These are phyloP conservation scores for Bipolaris gigantea DNA, from an alignment of 2,329 filamentous ascomycete species.

Conservation along the genomic window DNA sequence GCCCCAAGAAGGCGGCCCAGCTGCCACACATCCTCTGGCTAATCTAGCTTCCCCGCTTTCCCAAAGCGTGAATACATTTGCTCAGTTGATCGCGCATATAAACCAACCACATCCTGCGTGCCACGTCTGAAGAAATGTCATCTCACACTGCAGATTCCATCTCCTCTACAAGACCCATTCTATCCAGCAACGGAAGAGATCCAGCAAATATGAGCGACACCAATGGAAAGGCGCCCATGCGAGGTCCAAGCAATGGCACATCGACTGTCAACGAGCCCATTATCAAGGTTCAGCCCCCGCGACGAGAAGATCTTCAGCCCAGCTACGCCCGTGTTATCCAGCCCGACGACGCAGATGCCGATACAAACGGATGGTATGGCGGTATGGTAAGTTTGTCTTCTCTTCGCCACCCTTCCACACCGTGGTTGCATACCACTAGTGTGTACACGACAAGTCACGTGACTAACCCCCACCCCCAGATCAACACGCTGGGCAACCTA, in stretches of 20 bases:
- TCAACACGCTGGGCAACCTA: constrained; percentile 72
- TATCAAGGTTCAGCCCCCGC: constrained; percentile 73
- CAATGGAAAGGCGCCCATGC: constrained; percentile 45
- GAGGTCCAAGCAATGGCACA: constrained; percentile 14
- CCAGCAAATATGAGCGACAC: constrained; percentile 33
- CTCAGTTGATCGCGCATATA: constrained; percentile 19
- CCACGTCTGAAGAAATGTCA: neutral
- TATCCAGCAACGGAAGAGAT: constrained; percentile 15
- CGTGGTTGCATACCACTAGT: neutral
- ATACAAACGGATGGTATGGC: constrained; percentile 85
- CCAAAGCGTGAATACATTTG: constrained; percentile 7
- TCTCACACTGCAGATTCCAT: constrained; percentile 25
- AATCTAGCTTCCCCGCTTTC: constrained; percentile 28
- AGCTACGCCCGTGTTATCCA: constrained; percentile 72
- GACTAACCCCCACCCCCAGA: constrained; percentile 39
- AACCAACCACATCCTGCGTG: constrained; percentile 11
- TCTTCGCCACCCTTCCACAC: too few species aligned
- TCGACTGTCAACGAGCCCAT: constrained; percentile 36
- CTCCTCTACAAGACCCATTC: constrained; percentile 32
- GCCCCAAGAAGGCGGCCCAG: constrained; percentile 20
- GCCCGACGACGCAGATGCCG: constrained; percentile 65
- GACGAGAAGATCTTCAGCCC: constrained; percentile 80
- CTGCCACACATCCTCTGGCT: constrained; percentile 10
- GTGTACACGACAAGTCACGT: neutral
- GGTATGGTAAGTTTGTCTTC: constrained; percentile 55